Evolutionary conservation across 2,329 filamentous ascomycete genomes (phyloP).

Genomic region (Ceratocystis harringtonii): DNA sequence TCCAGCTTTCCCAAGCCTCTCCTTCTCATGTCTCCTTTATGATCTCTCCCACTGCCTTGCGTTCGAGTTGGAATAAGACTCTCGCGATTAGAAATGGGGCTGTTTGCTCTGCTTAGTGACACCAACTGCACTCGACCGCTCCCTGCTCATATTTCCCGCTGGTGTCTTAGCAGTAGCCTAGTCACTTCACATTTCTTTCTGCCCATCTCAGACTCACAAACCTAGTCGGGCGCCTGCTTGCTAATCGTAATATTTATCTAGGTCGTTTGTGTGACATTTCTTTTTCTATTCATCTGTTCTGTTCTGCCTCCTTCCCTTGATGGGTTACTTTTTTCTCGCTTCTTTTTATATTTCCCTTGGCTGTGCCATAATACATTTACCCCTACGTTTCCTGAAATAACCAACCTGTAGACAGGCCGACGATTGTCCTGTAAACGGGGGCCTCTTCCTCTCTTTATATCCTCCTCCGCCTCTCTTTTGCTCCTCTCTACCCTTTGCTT

Average conservation of each 20-base stretch:
- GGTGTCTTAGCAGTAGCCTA: background rate
- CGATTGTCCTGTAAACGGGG: background rate
- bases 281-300: conserved; percentile 2
- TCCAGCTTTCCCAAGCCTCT: background rate
- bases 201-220: no score
- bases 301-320: background rate
- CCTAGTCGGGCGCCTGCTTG: background rate
- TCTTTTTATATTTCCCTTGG: background rate
- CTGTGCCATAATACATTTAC: conserved; percentile 3
- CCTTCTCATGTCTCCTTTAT: background rate
- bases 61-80: no score
- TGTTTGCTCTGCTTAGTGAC: background rate
- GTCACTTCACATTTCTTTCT: no score
- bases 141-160: background rate
- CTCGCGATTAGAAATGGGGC: no score
- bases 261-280: background rate
- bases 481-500: background rate
- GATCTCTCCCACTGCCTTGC: no score
- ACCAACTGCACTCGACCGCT: background rate
- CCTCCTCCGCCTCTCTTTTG: conserved; percentile 4
- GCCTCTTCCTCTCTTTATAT: background rate
- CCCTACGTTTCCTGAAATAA: background rate
- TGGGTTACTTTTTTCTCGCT: background rate
- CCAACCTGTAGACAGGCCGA: background rate
- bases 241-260: background rate